Evolutionary conservation across 805 yeast species (phyloP).

Genomic region (Brettanomyces nanus): DNA sequence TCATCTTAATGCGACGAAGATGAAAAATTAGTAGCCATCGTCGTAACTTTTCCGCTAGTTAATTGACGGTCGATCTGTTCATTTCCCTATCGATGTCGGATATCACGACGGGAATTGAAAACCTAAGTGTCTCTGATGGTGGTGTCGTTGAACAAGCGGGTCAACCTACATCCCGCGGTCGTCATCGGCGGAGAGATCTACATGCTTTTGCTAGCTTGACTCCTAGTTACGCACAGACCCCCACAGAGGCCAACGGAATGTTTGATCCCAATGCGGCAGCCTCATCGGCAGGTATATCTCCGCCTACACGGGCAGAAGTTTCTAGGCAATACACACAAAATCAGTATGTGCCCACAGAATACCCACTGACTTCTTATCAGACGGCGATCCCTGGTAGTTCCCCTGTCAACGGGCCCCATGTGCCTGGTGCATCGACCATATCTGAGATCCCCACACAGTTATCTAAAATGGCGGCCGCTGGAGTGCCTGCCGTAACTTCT

Average conservation of each 20-base stretch:
- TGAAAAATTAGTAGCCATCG: too few species aligned
- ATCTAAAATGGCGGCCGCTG: not conserved
- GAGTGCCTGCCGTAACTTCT: not conserved
- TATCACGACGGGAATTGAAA: too few species aligned
- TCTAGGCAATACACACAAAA: too few species aligned
- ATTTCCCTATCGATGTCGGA: too few species aligned
- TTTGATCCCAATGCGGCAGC: constrained; percentile 29
- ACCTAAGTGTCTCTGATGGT: too few species aligned
- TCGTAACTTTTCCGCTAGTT: too few species aligned
- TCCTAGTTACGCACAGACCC: constrained; percentile 2
- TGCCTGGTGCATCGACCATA: not conserved
- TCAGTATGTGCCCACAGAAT: not conserved
- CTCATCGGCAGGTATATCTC: constrained; percentile 19
- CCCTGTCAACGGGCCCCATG: not conserved
- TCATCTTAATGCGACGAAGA: too few species aligned
- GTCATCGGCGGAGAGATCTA: constrained; percentile 13
- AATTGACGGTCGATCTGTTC: too few species aligned
- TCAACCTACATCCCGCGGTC: too few species aligned
- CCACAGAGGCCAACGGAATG: constrained; percentile 5
- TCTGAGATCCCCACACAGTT: too few species aligned
- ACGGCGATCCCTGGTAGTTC: not conserved
- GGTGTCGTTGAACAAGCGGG: too few species aligned
- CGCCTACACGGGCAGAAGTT: too few species aligned
- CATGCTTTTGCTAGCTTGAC: constrained; percentile 23
- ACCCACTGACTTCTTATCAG: not conserved